phyloP scores from a whole-genome alignment of 202 grass and related monocot genomes.

The Carex arenaria region DNA sequence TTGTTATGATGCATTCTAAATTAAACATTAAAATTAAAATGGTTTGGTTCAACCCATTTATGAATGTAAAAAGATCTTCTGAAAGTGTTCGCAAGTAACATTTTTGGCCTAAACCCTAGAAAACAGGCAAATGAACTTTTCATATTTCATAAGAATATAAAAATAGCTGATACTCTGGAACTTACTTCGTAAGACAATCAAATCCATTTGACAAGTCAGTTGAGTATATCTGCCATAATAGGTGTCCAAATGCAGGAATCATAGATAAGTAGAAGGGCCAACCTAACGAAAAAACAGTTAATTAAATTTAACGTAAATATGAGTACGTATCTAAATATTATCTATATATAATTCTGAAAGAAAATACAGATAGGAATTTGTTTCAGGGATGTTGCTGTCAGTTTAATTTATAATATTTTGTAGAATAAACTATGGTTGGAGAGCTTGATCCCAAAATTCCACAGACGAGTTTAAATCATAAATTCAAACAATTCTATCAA shows the following conservation, averaged over 20 bases:
- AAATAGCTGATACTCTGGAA: neutral
- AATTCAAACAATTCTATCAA: too few relatives aligned
- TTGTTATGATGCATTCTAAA: neutral
- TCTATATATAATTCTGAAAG: too few relatives aligned
- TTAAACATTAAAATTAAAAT: neutral
- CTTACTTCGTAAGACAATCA: slow-evolving; percentile 44
- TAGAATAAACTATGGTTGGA: too few relatives aligned
- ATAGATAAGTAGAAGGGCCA: slow-evolving; percentile 39
- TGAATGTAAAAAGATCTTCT: neutral
- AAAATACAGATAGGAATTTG: too few relatives aligned
- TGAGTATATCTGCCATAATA: slow-evolving; percentile 39
- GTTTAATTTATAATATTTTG: too few relatives aligned
- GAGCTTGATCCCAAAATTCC: too few relatives aligned
- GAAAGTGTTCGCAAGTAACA: neutral
- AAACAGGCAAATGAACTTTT: neutral
- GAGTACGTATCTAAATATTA: too few relatives aligned
- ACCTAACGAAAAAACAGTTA: slow-evolving; percentile 11
- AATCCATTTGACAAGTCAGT: slow-evolving; percentile 32
- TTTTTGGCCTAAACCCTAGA: neutral
- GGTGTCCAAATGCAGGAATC: slow-evolving; percentile 29
- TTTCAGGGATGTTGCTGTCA: too few relatives aligned
- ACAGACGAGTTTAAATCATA: too few relatives aligned
- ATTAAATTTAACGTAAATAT: neutral
- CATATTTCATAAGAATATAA: neutral
- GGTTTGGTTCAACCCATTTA: neutral